These are phyloP conservation scores for Leccinum arenicola DNA, from an alignment of 768 basidiomycete species.

Conservation along the genomic window DNA sequence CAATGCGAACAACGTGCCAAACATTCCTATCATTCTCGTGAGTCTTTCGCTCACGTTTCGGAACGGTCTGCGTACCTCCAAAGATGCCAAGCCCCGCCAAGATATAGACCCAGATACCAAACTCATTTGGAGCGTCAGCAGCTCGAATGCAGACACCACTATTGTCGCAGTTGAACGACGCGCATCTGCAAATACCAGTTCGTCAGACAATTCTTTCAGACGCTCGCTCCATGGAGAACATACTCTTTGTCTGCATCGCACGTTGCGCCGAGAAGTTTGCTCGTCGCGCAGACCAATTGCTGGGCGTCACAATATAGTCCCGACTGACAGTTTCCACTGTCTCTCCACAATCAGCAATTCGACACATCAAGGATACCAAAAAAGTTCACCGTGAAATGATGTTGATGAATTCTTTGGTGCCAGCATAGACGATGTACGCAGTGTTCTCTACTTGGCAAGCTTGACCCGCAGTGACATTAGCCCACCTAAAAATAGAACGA, in stretches of 20 bases:
- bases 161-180: constrained; percentile 69
- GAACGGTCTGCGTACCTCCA: constrained; percentile 48
- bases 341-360: background rate
- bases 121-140: constrained; percentile 59
- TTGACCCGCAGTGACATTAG: constrained; percentile 66
- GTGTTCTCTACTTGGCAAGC: constrained; percentile 76
- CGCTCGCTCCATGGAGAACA: constrained; percentile 3
- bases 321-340: constrained; percentile 67
- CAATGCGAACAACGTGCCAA: constrained; percentile 63
- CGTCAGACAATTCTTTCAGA: constrained; percentile 30
- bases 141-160: constrained; percentile 59
- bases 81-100: constrained; percentile 70
- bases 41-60: background rate
- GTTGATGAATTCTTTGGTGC: constrained; percentile 60
- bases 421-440: constrained; percentile 67
- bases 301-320: constrained; percentile 76
- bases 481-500: constrained; percentile 52
- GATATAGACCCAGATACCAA: constrained; percentile 67
- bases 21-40: constrained; percentile 55
- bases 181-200: constrained; percentile 47
- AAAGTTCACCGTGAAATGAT: constrained; percentile 69
- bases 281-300: constrained; percentile 52
- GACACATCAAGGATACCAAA: background rate
- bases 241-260: constrained; percentile 66
- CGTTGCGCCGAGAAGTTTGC: constrained; percentile 52